Evolutionary conservation across 2,329 filamentous ascomycete species (phyloP).

Genomic region (Diaporthe velutina): DNA sequence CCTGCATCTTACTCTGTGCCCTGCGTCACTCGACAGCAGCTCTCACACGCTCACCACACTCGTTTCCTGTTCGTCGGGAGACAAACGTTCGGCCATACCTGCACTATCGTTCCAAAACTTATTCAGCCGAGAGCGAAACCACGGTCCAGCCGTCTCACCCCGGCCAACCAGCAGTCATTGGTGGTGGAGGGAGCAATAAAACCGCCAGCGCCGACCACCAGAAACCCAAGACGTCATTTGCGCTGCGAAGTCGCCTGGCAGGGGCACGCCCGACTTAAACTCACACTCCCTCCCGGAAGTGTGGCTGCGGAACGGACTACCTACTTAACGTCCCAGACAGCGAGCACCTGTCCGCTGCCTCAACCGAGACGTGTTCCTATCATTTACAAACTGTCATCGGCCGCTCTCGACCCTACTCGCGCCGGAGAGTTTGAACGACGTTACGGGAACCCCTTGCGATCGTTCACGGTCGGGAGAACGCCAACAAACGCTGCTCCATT

Average conservation of each 20-base stretch:
- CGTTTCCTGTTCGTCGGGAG: neutral
- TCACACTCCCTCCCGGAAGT: constrained; percentile 26
- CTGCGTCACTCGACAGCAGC: constrained; percentile 7
- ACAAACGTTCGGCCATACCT: constrained; percentile 3
- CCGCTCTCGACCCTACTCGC: neutral
- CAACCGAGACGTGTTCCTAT: neutral
- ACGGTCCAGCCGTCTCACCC: constrained; percentile 16
- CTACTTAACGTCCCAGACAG: constrained; percentile 20
- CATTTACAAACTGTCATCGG: neutral
- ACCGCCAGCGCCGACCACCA: constrained; percentile 25
- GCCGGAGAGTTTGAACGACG: neutral
- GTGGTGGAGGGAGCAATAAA: constrained; percentile 40
- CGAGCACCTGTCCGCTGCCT: constrained; percentile 10
- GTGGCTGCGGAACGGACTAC: neutral
- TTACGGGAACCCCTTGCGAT: constrained; percentile 11
- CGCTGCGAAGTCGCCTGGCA: constrained; percentile 8
- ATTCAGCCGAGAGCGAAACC: constrained; percentile 16
- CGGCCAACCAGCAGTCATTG: constrained; percentile 33
- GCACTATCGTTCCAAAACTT: neutral
- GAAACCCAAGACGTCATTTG: constrained; percentile 33
- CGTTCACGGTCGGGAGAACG: constrained; percentile 4
- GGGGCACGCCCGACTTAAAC: neutral
- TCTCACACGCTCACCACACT: neutral
- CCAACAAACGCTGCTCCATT: constrained; percentile 9
- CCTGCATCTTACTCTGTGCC: neutral